Evolutionary conservation across 257 asterid species (phyloP).

Genomic region (Apocynum venetum): DNA sequence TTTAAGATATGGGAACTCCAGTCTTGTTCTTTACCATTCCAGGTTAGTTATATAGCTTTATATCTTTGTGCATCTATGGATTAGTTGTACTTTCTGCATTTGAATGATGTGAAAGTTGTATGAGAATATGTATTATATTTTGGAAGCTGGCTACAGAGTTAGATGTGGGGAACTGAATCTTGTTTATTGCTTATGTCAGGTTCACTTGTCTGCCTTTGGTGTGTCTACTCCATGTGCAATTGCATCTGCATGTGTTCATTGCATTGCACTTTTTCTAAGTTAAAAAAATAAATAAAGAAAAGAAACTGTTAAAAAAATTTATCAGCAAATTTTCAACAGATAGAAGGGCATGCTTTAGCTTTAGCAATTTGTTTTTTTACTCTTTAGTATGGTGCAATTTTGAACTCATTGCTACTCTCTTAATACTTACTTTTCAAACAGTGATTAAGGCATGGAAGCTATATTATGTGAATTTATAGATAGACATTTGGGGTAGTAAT

Average conservation of each 20-base stretch:
- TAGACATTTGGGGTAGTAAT: background rate
- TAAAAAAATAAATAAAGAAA: no score
- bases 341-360: background rate
- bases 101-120: background rate
- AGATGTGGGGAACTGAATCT: background rate
- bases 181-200: background rate
- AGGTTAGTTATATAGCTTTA: conserved; percentile 39
- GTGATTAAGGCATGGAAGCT: background rate
- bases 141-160: background rate
- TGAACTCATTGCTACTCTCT: background rate
- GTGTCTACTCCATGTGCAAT: background rate
- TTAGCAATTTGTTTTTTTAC: background rate
- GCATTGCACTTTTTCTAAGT: background rate
- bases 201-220: background rate
- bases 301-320: no score
- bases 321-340: background rate
- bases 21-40: conserved; percentile 65
- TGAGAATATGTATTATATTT: no score
- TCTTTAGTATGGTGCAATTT: background rate
- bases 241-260: background rate
- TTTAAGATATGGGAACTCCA: conserved; percentile 88
- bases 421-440: background rate
- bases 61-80: background rate
- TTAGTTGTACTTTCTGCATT: background rate
- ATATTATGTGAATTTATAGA: background rate